Conservation (phyloP, 225 moss, liverwort and hornwort species). For the Neckera pumila region DNA sequence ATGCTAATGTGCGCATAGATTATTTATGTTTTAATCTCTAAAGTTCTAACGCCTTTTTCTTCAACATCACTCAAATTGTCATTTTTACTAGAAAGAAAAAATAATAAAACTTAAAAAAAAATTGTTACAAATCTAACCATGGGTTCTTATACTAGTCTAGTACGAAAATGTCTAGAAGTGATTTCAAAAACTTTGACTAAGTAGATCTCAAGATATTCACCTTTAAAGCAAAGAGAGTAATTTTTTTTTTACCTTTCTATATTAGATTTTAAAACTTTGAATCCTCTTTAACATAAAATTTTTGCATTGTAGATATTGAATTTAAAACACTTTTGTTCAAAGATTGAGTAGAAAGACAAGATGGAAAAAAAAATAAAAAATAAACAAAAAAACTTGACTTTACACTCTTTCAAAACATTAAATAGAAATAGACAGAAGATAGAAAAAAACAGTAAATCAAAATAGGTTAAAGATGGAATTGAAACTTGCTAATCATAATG, state of each 20-base stretch:
- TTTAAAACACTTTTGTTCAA: neutral
- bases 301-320: neutral
- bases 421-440: neutral
- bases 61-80: no score
- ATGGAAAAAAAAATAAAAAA: no score
- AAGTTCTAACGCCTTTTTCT: no score
- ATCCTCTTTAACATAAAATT: neutral
- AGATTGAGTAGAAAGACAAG: rapidly evolving
- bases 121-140: neutral
- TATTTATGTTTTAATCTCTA: no score
- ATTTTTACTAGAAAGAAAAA: neutral
- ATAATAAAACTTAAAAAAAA: no score
- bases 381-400: no score
- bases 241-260: neutral
- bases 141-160: neutral
- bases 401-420: neutral
- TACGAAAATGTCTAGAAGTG: no score
- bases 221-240: neutral
- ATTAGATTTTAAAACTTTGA: no score
- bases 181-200: no score
- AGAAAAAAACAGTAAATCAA: neutral
- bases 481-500: neutral
- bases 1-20: no score
- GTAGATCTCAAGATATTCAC: neutral
- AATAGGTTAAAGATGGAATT: no score